Evolutionary conservation across 805 yeast genomes (phyloP).

Genomic region (Metschnikowia koreensis): DNA sequence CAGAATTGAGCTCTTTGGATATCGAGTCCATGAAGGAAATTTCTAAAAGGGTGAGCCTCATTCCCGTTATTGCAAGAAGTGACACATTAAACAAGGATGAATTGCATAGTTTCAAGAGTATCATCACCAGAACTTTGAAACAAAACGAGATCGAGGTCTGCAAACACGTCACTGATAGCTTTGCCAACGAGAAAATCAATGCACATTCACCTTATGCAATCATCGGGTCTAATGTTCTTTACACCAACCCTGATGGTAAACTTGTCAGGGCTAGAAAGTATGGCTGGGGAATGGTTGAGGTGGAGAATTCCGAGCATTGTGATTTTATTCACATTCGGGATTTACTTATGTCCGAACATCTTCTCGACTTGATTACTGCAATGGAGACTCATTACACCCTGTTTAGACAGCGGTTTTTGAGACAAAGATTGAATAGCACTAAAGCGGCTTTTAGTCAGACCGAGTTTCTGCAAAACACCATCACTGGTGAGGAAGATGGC

Average conservation of each 20-base stretch:
- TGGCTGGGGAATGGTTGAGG: constrained; percentile 84
- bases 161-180: constrained; percentile 28
- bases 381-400: constrained; percentile 77
- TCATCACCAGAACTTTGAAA: constrained; percentile 48
- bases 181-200: constrained; percentile 31
- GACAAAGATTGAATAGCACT: constrained; percentile 35
- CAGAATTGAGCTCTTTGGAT: constrained; percentile 57
- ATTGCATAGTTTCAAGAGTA: constrained; percentile 49
- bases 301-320: constrained; percentile 73
- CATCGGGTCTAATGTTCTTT: constrained; percentile 57
- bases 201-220: constrained; percentile 65
- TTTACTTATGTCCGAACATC: constrained; percentile 62
- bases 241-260: constrained; percentile 29
- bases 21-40: constrained; percentile 70
- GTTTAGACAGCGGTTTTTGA: constrained; percentile 59
- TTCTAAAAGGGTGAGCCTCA: constrained; percentile 68
- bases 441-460: constrained; percentile 6
- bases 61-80: constrained; percentile 80
- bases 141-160: constrained; percentile 52
- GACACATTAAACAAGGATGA: constrained; percentile 68
- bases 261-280: constrained; percentile 59
- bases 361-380: constrained; percentile 74
- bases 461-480: constrained; percentile 4
- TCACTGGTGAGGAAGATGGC: constrained; percentile 19
- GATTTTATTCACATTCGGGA: constrained; percentile 68